Evolutionary conservation across 306 rosid genomes (phyloP), one percentile per base, ranked within the genome.

Genomic region (Hippophae tibetana): DNA sequence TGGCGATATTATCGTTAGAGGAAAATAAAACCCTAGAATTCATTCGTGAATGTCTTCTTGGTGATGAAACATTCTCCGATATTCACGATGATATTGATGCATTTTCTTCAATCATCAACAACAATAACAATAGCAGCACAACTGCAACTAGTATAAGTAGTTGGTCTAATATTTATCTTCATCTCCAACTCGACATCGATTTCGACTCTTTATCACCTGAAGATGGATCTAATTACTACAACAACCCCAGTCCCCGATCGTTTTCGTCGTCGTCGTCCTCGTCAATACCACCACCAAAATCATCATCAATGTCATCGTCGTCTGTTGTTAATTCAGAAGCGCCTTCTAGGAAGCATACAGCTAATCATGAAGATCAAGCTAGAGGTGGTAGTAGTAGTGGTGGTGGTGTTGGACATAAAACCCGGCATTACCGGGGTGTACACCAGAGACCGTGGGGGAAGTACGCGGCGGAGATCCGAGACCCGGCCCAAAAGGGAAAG

Each of bases 381-480:
- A 18, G 23, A 18, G 23, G 23, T 18, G 23, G 23, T 18, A 18
- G 23, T 31, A 31, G 38, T 31, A 31, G 38, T 31, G 38, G 5
- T 31, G 38, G 38, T 31, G 38, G 3, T 31, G 38, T 31, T 31
- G 38, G 38, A 6, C 73, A 23, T 25, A 58, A 10, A 54, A 5
- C 12, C 11, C 75, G 70, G 78, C 86, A 64, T 62, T 85, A 83
- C 51, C 68, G 95, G 66, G 97, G 97, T 9, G 94, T 89, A 23
- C 76, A 95, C 56, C 78, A 81, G 47, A 73, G 95, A 65, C 87
- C 89, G 47, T 83, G 97, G 97, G 95, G 97, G 0, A 89, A 83
- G 73, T 89, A 71, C 47, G 95, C 92, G 0, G 92, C 97, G 44
- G 95, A 89, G 76, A 89, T 89, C 5, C 86, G 97, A 1, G 97